Evolutionary conservation across 2,329 filamentous ascomycete genomes (phyloP), one percentile per base, ranked within the genome.

Genomic region (Helicocarpus griseus): DNA sequence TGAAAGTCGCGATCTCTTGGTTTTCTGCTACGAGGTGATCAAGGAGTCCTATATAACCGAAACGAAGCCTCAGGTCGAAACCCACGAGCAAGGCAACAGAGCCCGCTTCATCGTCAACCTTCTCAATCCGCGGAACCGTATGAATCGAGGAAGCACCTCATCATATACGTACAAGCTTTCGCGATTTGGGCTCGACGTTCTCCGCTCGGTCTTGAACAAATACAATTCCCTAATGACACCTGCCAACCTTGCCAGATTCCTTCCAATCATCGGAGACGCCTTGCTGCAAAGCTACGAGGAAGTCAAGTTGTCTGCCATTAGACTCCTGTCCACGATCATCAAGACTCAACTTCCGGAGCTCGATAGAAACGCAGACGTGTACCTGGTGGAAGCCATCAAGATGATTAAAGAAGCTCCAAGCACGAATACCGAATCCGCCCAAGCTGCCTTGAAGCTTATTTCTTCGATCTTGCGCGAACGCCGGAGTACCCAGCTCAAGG

Each of bases 1-100:
- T 0, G 82, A 86, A 57, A 87, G 82, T 60, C 82, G 85, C 46
- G 88, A 95, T 58, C 83, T 91, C 38, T 73, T 98, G n/a, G 73
- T 95, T 0, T 96, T 98, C 68, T 95, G 90, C 66, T 97, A 95
- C 65, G 89, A 97, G 66, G 79, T 97, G 44, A 87, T 97, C 38
- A 87, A 94, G 63, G 85, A 90, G 56, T 86, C 88, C 0, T 94
- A 95, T 67, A 80, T 80, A 54, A 60, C 52, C 49, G 66, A 58
- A 53, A 58, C 63, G 65, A 50, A 53, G 63, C 51, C 45, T 60
- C 64, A 49, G 62, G 6, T 80, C 86, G 59, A 78, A 79, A 14
- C 78, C 77, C 17, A 17, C 11, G 29, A 47, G 17, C 44, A 17
- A 35, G 31, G 29, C 4, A 35, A 47, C 28, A 55, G 82, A 78